Evolutionary conservation across 306 rosid genomes (phyloP).

Genomic region (Fragaria iinumae): DNA sequence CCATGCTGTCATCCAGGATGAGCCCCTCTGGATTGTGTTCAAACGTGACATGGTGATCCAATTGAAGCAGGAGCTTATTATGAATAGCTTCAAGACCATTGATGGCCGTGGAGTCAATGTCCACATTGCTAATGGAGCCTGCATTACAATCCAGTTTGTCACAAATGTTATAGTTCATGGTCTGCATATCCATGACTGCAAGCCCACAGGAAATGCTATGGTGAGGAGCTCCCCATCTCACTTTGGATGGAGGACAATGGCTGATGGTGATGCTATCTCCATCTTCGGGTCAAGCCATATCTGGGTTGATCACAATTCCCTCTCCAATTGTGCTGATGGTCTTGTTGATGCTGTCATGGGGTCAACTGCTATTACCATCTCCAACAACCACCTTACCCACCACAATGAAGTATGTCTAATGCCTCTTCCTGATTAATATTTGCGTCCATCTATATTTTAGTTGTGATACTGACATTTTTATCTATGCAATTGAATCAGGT

Average conservation of each 20-base stretch:
- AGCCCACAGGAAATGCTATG: conserved; percentile 95
- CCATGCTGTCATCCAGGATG: conserved; percentile 82
- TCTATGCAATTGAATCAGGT: conserved; percentile 50
- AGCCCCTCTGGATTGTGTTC: conserved; percentile 96
- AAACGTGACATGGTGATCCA: conserved; percentile 93
- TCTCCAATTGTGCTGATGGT: conserved; percentile 95
- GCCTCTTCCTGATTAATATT: background rate
- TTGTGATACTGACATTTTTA: conserved; percentile 17
- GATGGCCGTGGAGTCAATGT: conserved; percentile 92
- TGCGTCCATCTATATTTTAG: background rate
- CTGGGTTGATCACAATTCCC: conserved; percentile 94
- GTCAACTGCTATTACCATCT: conserved; percentile 85
- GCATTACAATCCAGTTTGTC: conserved; percentile 82
- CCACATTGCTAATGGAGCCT: conserved; percentile 91
- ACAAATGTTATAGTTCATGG: conserved; percentile 89
- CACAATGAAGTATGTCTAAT: conserved; percentile 78
- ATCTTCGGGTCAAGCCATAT: conserved; percentile 92
- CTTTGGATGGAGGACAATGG: conserved; percentile 96
- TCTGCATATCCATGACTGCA: conserved; percentile 86
- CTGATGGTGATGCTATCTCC: conserved; percentile 92
- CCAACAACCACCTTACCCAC: conserved; percentile 97
- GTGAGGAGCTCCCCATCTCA: conserved; percentile 91
- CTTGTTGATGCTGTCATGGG: conserved; percentile 98
- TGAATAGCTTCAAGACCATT: conserved; percentile 96
- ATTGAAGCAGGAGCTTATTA: conserved; percentile 81